A percentile compares a stretch with the other conserved stretches of the same genome.
These are phyloP conservation scores for Boehmeria nivea DNA, from an alignment of 306 rosid genomes.

Conservation along the genomic window DNA sequence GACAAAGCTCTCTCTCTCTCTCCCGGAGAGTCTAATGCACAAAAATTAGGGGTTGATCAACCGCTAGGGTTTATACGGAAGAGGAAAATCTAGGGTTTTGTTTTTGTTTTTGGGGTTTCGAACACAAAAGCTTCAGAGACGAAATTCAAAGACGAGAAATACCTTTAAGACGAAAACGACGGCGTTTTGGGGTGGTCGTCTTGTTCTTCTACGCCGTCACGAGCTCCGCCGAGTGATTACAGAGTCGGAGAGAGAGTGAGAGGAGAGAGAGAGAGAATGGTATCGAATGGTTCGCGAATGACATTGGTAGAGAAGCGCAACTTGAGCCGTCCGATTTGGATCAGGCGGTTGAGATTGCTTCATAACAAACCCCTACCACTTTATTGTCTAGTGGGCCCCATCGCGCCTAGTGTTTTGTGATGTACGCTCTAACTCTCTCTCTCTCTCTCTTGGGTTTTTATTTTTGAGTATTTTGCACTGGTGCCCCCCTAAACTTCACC, in stretches of 20 bases:
- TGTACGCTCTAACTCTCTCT: not conserved
- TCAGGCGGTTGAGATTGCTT: constrained; percentile 17
- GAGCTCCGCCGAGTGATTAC: constrained; percentile 24
- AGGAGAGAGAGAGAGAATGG: constrained; percentile 7
- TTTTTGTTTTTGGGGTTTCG: not conserved
- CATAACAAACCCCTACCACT: constrained; percentile 2
- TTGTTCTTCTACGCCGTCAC: constrained; percentile 6
- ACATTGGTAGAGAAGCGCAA: constrained; percentile 28
- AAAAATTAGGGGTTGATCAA: not conserved
- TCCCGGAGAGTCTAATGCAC: too few species aligned
- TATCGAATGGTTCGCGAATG: constrained; percentile 31
- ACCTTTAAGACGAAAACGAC: constrained; percentile 16
- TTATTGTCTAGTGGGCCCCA: constrained; percentile 15
- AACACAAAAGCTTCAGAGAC: not conserved
- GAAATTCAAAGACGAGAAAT: not conserved
- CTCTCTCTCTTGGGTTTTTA: too few species aligned
- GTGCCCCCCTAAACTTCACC: too few species aligned
- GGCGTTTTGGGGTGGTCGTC: constrained; percentile 9
- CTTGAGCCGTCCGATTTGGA: constrained; percentile 23
- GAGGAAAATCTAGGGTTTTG: constrained; percentile 2
- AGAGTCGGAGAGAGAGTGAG: constrained; percentile 18
- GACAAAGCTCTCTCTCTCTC: too few species aligned
- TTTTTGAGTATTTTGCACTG: too few species aligned
- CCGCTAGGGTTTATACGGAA: constrained; percentile 1
- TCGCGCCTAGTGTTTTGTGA: constrained; percentile 7